A percentile compares a stretch with the other conserved stretches of the same genome.
Conservation (phyloP, 75 land plant species). For the Cupressus sempervirens region DNA sequence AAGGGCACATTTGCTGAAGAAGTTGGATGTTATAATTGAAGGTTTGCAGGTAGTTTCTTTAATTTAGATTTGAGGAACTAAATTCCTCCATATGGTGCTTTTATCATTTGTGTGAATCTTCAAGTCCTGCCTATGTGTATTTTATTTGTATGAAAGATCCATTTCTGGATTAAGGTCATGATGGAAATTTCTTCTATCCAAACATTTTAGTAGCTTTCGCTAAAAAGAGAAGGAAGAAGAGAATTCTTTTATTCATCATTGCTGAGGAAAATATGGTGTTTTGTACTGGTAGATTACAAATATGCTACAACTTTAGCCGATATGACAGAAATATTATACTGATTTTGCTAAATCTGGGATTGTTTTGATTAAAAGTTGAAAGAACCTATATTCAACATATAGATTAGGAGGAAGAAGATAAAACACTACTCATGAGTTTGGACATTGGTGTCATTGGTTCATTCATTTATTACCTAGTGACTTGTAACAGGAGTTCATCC, state of each 20-base stretch:
- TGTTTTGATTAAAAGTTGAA: neutral
- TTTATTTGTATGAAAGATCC: neutral
- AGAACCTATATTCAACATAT: neutral
- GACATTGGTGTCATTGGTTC: neutral
- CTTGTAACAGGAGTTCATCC: neutral
- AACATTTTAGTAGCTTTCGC: neutral
- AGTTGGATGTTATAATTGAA: conserved; percentile 1
- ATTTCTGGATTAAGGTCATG: neutral
- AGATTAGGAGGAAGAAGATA: neutral
- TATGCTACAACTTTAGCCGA: neutral
- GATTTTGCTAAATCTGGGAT: neutral
- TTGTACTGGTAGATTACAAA: neutral
- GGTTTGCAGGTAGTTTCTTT: neutral
- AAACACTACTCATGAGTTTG: neutral
- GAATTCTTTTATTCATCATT: neutral
- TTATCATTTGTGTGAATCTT: neutral
- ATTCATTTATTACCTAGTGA: neutral
- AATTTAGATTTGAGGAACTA: neutral
- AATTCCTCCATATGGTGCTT: neutral
- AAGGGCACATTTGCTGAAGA: conserved; percentile 1
- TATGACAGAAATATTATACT: neutral
- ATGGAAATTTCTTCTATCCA: neutral
- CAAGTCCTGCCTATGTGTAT: neutral
- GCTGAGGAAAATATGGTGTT: neutral
- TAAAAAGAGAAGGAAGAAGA: neutral